These are phyloP conservation scores for Salvia miltiorrhiza DNA, from an alignment of 257 asterid species.

Conservation along the genomic window DNA sequence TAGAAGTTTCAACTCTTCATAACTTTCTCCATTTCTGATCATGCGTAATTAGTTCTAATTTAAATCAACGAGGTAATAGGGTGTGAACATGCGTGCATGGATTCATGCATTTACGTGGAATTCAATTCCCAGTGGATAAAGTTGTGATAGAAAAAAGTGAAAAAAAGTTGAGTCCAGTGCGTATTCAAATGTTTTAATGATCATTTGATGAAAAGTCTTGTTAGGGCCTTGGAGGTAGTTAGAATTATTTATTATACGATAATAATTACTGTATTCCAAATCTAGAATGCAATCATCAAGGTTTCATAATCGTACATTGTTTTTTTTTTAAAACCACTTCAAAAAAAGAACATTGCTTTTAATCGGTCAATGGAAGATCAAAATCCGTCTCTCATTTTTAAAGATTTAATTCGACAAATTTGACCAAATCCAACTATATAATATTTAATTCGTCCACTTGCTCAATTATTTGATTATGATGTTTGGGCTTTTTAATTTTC, in stretches of 20 bases:
- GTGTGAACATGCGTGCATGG: neutral
- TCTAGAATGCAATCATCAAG: neutral
- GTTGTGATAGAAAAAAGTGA: neutral
- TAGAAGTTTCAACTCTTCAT: neutral
- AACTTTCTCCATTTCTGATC: neutral
- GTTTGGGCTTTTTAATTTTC: neutral
- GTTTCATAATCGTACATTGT: too few species aligned
- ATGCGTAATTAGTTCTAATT: neutral
- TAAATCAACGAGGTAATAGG: neutral
- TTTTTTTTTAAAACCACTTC: too few species aligned
- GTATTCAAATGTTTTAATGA: neutral
- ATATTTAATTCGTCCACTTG: neutral
- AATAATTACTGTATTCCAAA: too few species aligned
- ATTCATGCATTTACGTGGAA: neutral
- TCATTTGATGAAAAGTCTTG: neutral
- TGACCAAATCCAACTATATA: neutral
- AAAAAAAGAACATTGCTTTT: too few species aligned
- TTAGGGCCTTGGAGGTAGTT: neutral
- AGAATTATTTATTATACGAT: too few species aligned
- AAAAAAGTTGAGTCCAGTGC: neutral
- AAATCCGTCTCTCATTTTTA: too few species aligned
- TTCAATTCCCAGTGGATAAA: neutral
- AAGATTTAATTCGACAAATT: neutral
- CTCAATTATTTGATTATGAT: slow-evolving; percentile 13
- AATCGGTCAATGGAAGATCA: too few species aligned